Base-by-base conservation (phyloP, 495 filamentous ascomycete species). In the Penicillium silybi region DNA sequence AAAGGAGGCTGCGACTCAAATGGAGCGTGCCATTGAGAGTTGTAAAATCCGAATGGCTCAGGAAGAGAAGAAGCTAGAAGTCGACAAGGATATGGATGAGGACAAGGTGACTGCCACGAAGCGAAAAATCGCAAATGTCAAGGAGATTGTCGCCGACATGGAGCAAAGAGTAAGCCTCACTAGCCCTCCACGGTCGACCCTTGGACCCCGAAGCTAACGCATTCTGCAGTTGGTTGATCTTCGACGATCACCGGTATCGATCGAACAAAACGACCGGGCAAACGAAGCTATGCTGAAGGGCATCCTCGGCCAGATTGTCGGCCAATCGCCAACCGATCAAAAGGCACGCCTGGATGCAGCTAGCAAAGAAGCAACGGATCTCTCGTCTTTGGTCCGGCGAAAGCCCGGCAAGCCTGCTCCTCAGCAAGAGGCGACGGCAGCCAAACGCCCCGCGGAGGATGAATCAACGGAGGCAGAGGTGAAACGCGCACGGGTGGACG, bases 121-220 rank as follows among this genome's bases (percentile, higher is more conserved):
- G 54, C 76, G 77, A 37, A 81, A 82, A 53, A 90, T 96, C 59
- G 72, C 78, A 10, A 90, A 96, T 52, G 87, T 92, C 26, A 92
- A 88, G 68, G 91, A 95, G 34, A 85, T 96, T 45, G 78, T 95
- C 34, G 79, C 76, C 37, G 90, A 96, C 59, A 92, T 96, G 89
- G 85, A 95, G 73, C 83, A 86, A 70, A 72, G 87, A 64, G 85
- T 88, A 75, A 78, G 75, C 70, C 6, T 50, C 35, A 43, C 22
- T 41, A n/a, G 44, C 6, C 7, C 48, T 44, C 11, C 9, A 23
- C 4, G 8, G 35, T 32, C 40, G 2, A 26, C 44, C 42, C 11
- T 37, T 6, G 8, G 7, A 19, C 47, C 19, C 53, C 53, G 60
- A 63, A 56, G 46, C 48, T 54, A 40, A 54, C 54, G 38, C 47